These are phyloP conservation scores for Pythium monospermum DNA, from an alignment of 352 stramenopile genomes.

Conservation along the genomic window DNA sequence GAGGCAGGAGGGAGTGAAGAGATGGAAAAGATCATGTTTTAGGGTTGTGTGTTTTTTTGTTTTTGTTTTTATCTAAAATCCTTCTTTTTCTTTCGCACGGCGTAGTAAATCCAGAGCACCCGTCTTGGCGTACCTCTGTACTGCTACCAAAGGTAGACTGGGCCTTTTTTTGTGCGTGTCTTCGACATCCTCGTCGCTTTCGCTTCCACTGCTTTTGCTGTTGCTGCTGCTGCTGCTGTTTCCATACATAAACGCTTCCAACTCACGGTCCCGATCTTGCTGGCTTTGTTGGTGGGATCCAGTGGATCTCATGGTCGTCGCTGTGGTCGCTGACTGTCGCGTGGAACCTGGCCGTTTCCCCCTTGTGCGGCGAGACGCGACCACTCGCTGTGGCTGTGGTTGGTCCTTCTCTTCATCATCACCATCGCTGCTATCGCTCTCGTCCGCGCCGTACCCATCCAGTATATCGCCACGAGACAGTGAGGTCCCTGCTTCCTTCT, in stretches of 20 bases:
- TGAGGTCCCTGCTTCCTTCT: not conserved
- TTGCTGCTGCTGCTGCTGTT: slow-evolving; percentile 5
- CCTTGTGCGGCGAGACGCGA: too few species aligned
- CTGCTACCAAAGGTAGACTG: slow-evolving; percentile 7
- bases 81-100: slow-evolving; percentile 69
- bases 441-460: not conserved
- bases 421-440: not conserved
- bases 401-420: not conserved
- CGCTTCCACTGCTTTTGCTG: slow-evolving; percentile 2
- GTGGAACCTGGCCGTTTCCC: too few species aligned
- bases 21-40: not conserved
- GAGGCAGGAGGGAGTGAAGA: not conserved
- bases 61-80: slow-evolving; percentile 57
- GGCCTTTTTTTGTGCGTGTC: slow-evolving; percentile 9
- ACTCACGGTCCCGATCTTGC: slow-evolving; percentile 7
- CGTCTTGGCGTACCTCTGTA: slow-evolving; percentile 67
- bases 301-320: too few species aligned
- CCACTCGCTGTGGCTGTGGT: not conserved
- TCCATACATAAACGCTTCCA: slow-evolving; percentile 21
- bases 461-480: not conserved
- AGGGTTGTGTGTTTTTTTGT: too few species aligned
- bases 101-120: slow-evolving; percentile 52
- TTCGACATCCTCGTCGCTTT: slow-evolving; percentile 13
- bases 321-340: too few species aligned
- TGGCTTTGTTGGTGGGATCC: too few species aligned